Conservation (phyloP, 2,329 filamentous ascomycete species). For the Exophiala xenobiotica region DNA sequence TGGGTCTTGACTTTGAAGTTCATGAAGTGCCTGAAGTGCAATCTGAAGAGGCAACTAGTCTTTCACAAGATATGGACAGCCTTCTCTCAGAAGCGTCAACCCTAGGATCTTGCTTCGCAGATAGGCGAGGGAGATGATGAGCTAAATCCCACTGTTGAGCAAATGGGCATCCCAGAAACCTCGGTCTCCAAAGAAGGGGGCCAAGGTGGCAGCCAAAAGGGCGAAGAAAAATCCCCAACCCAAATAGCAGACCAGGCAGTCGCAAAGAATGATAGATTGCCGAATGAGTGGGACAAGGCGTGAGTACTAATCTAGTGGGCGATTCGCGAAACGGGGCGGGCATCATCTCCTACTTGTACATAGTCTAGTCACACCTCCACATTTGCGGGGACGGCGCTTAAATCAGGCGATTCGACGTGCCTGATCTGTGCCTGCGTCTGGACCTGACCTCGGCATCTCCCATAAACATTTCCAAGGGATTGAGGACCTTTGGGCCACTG, state of each 20-base stretch:
- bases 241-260: not conserved
- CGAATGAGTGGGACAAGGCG: not conserved
- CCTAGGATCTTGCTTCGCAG: not conserved
- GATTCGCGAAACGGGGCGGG: no score
- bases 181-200: not conserved
- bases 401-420: no score
- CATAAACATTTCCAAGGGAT: no score
- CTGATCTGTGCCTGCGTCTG: no score
- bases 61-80: not conserved
- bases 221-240: not conserved
- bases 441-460: no score
- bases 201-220: not conserved
- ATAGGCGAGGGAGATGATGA: not conserved
- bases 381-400: no score
- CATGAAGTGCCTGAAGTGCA: not conserved
- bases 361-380: no score
- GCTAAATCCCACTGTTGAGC: not conserved
- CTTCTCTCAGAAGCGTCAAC: not conserved
- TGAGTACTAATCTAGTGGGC: no score
- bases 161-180: not conserved
- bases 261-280: not conserved
- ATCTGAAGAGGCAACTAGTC: not conserved
- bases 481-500: no score
- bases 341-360: no score
- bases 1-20: conserved; percentile 10